A percentile compares a stretch with the other conserved stretches of the same genome.
Evolutionary conservation across 2,329 filamentous ascomycete genomes (phyloP).

Genomic region (Atkinsonella hypoxylon): DNA sequence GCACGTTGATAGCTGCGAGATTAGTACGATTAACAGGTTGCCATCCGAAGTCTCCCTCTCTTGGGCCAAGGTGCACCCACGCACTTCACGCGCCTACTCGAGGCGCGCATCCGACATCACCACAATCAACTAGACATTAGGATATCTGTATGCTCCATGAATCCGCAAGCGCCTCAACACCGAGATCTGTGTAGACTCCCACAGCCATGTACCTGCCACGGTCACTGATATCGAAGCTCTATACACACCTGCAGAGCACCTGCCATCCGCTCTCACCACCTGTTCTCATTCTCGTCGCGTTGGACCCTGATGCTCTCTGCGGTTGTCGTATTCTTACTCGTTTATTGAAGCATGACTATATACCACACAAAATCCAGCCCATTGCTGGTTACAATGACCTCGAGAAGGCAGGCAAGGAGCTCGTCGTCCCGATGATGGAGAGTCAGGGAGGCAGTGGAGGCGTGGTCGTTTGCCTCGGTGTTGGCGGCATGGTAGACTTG

Average conservation of each 20-base stretch:
- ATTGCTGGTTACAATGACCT: slow-evolving; percentile 88
- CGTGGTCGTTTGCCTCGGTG: slow-evolving; percentile 82
- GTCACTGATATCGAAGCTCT: slow-evolving; percentile 77
- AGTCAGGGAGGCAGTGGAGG: slow-evolving; percentile 75
- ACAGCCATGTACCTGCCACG: slow-evolving; percentile 84
- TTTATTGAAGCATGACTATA: slow-evolving; percentile 94
- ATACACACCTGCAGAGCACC: slow-evolving; percentile 74
- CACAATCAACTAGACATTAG: slow-evolving; percentile 6
- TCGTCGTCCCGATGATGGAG: slow-evolving; percentile 79
- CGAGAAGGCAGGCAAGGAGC: slow-evolving; percentile 61
- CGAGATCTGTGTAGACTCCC: slow-evolving; percentile 18
- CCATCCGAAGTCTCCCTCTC: not conserved
- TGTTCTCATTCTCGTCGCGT: slow-evolving; percentile 80
- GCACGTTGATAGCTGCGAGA: not conserved
- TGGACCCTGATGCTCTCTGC: slow-evolving; percentile 91
- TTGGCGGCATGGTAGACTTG: slow-evolving; percentile 84
- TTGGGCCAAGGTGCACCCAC: not conserved
- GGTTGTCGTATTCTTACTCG: slow-evolving; percentile 88
- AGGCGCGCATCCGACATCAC: slow-evolving; percentile 4
- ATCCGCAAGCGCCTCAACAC: slow-evolving; percentile 9
- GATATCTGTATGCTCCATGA: slow-evolving; percentile 14
- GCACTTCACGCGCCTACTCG: not conserved
- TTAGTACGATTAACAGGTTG: not conserved
- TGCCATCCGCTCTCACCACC: slow-evolving; percentile 85
- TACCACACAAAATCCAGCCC: slow-evolving; percentile 93